Evolutionary conservation across 768 basidiomycete genomes (phyloP), one percentile per base, ranked within the genome.

Genomic region (Suillus paluster): DNA sequence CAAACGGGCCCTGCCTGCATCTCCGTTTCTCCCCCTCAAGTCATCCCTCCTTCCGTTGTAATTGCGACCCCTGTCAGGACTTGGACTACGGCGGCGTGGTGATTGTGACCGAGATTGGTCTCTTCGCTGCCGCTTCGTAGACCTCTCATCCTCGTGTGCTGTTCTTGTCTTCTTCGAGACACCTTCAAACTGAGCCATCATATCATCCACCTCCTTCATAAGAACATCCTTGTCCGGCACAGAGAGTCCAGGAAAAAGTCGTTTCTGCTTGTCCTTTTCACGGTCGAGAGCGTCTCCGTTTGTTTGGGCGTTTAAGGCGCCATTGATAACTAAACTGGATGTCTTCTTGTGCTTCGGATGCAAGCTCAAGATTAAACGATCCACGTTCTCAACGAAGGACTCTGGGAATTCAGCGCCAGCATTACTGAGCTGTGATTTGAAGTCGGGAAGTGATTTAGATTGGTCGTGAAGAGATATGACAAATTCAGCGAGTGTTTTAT

Each of bases 401-500:
- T 93, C 92, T 4, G 95, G 90, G 70, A 98, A 95, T 65, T 86
- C 87, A 21, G 93, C 92, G 23, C 88, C 94, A 63, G 85, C 80
- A 63, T 90, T 88, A 59, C 83, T 81, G 49, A 99, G 84, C 73
- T 92, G 90, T 53, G 76, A 71, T 78, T 94, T 93, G 85, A 99
- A 99, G 52, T 87, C 86, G 8, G 81, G 79, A 56, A 95, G 81
- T 64, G 86, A 88, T 71, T 89, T 90, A 72, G 90, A 90, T 67
- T 91, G 77, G 66, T 91, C 90, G 77, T 99, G 97, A 61, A 98
- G 85, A 65, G 85, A 79, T 66, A 99, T 95, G 64, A 99, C 86
- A 75, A 96, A 99, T 79, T 99, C 97, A 14, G 97, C 95, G 52
- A 97, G 83, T 3, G 91, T 90, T 73, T 96, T 97, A 83, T 99